phyloP scores from a whole-genome alignment of 2,329 filamentous ascomycete genomes.

The Phialophora macrospora region DNA sequence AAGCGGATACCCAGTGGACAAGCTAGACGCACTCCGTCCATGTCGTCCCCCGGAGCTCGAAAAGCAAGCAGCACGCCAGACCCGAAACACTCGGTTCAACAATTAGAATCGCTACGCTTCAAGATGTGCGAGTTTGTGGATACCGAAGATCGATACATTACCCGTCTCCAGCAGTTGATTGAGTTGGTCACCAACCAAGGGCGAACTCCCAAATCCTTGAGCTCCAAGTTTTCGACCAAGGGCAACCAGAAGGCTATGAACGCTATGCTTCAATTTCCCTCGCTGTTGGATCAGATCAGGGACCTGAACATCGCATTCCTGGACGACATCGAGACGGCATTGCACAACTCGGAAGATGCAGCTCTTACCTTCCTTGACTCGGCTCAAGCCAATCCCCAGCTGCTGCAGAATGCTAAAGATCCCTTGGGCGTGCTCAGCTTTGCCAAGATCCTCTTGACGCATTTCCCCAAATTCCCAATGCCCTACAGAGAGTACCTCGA shows the following conservation, averaged over 20 bases:
- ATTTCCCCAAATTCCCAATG: constrained; percentile 90
- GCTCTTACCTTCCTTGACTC: constrained; percentile 65
- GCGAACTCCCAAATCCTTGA: constrained; percentile 68
- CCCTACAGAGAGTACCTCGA: constrained; percentile 94
- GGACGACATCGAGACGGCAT: constrained; percentile 72
- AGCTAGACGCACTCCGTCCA: constrained; percentile 34
- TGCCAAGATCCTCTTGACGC: constrained; percentile 80
- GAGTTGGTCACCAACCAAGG: constrained; percentile 81
- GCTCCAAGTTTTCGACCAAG: constrained; percentile 61
- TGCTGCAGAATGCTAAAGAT: constrained; percentile 64
- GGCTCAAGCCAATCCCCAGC: constrained; percentile 51
- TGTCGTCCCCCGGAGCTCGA: constrained; percentile 43
- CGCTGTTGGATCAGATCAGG: constrained; percentile 77
- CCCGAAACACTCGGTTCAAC: constrained; percentile 84
- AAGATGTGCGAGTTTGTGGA: constrained; percentile 90
- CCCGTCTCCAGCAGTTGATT: constrained; percentile 82
- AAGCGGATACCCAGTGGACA: constrained; percentile 33
- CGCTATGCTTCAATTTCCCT: constrained; percentile 65
- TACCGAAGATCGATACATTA: constrained; percentile 92
- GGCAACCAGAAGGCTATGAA: constrained; percentile 38
- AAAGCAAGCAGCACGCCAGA: constrained; percentile 81
- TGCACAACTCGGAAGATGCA: constrained; percentile 82
- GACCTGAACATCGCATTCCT: constrained; percentile 82
- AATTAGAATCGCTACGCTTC: constrained; percentile 82
- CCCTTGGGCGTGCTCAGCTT: constrained; percentile 78